Evolutionary conservation across 139 green algal genomes (phyloP).

Genomic region (Tetraselmis striata): DNA sequence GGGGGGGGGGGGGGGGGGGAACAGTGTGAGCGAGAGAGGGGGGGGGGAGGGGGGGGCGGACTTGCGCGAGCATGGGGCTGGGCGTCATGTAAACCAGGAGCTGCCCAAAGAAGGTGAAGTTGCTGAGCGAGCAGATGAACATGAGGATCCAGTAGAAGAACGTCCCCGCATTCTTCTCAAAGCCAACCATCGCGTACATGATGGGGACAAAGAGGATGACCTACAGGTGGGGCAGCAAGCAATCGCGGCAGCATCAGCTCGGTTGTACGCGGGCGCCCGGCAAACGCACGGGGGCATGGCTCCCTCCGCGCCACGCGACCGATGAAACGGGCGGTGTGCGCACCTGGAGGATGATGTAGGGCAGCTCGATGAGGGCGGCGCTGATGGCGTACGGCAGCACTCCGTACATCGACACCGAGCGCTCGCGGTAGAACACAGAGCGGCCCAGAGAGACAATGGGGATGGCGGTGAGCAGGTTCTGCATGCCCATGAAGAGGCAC

Average conservation of each 20-base stretch:
- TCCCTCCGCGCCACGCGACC: too few species aligned
- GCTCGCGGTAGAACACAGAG: constrained; percentile 1
- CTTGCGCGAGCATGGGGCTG: constrained; percentile 9
- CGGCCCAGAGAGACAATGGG: neutral
- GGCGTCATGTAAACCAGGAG: constrained; percentile 27
- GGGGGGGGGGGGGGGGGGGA: too few species aligned
- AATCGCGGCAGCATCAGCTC: too few species aligned
- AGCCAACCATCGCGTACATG: constrained; percentile 31
- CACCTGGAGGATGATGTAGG: constrained; percentile 9
- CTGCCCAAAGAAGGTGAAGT: constrained; percentile 27
- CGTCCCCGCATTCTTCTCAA: constrained; percentile 20
- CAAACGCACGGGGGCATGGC: too few species aligned
- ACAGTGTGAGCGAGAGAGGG: neutral
- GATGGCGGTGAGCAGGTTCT: constrained; percentile 3
- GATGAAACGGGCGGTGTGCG: too few species aligned
- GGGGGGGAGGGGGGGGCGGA: neutral
- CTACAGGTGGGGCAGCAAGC: too few species aligned
- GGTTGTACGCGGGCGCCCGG: too few species aligned
- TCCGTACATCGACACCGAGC: neutral
- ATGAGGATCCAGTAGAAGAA: constrained; percentile 20
- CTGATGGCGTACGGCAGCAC: constrained; percentile 11
- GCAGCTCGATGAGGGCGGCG: constrained; percentile 11
- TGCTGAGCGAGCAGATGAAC: neutral
- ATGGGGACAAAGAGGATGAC: constrained; percentile 16
- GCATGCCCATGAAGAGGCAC: neutral